These are phyloP conservation scores for Diddensiella santjacobensis DNA, from an alignment of 805 yeast genomes.

Conservation along the genomic window DNA sequence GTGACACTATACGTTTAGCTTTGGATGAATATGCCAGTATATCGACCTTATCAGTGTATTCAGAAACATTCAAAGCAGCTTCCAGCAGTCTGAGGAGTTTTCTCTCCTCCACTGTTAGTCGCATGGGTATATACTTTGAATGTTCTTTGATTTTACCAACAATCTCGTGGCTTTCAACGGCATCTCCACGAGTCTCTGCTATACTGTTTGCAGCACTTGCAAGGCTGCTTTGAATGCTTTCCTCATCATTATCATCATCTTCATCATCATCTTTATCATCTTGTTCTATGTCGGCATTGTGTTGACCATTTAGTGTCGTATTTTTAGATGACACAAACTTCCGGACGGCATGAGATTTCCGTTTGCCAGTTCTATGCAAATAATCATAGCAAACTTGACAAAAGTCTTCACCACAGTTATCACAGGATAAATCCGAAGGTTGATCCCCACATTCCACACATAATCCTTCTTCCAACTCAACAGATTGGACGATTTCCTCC, in stretches of 20 bases:
- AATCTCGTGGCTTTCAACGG: conserved; percentile 18
- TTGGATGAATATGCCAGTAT: conserved; percentile 63
- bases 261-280: conserved; percentile 17
- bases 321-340: conserved; percentile 4
- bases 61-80: conserved; percentile 74
- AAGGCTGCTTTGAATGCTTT: conserved; percentile 7
- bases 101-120: conserved; percentile 65
- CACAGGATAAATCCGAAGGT: conserved; percentile 61
- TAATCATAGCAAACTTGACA: conserved; percentile 67
- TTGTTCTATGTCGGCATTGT: conserved; percentile 7
- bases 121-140: conserved; percentile 57
- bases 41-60: conserved; percentile 76
- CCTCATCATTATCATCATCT: conserved; percentile 14
- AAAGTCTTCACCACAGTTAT: conserved; percentile 60
- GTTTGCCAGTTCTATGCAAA: conserved; percentile 61
- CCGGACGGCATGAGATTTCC: conserved; percentile 26
- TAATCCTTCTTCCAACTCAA: conserved; percentile 30
- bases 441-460: conserved; percentile 75
- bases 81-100: conserved; percentile 62
- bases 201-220: conserved; percentile 14
- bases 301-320: conserved; percentile 12
- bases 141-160: conserved; percentile 35
- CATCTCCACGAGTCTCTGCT: conserved; percentile 20
- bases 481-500: not conserved
- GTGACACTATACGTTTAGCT: conserved; percentile 66